Conservation (phyloP, 2,329 filamentous ascomycete genomes). For the Epichloe aotearoae region DNA sequence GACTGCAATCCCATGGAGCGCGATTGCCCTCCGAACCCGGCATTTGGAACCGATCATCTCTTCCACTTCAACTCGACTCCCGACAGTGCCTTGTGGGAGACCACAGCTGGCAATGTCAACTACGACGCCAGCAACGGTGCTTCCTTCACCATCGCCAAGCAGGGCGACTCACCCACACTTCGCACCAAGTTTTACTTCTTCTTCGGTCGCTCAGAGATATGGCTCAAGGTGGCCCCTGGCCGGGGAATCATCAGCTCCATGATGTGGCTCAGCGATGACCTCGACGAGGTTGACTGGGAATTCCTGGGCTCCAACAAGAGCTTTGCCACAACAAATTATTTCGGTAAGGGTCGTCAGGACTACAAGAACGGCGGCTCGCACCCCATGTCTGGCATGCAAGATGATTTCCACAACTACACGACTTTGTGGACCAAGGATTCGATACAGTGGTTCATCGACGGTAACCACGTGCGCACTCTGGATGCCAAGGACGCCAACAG, state of each 20-base stretch:
- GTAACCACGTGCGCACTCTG: slow-evolving; percentile 49
- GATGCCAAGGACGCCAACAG: slow-evolving; percentile 46
- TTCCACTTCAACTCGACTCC: slow-evolving; percentile 54
- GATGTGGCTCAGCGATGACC: slow-evolving; percentile 70
- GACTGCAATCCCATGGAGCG: slow-evolving; percentile 64
- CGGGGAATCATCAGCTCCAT: slow-evolving; percentile 68
- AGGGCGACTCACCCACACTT: slow-evolving; percentile 66
- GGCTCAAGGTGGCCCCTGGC: slow-evolving; percentile 63
- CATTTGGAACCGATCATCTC: slow-evolving; percentile 49
- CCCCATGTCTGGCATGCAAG: slow-evolving; percentile 38
- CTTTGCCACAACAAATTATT: slow-evolving; percentile 61
- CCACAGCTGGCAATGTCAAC: slow-evolving; percentile 49
- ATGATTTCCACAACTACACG: slow-evolving; percentile 64
- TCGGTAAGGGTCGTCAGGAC: slow-evolving; percentile 59
- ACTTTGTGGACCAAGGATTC: slow-evolving; percentile 55
- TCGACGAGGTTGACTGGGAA: slow-evolving; percentile 85
- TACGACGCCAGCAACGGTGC: slow-evolving; percentile 52
- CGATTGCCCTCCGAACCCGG: slow-evolving; percentile 56
- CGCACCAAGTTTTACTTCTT: slow-evolving; percentile 75
- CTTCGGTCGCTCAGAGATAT: slow-evolving; percentile 66
- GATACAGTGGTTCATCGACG: slow-evolving; percentile 59
- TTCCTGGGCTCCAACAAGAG: slow-evolving; percentile 56
- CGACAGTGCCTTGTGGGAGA: slow-evolving; percentile 50
- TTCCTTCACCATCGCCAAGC: slow-evolving; percentile 55
- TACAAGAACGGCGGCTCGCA: slow-evolving; percentile 50